Percentiles rank a stretch among this genome's conserved stretches.
phyloP scores from a whole-genome alignment of 345 rosid genomes.

The Citrus cavaleriei region DNA sequence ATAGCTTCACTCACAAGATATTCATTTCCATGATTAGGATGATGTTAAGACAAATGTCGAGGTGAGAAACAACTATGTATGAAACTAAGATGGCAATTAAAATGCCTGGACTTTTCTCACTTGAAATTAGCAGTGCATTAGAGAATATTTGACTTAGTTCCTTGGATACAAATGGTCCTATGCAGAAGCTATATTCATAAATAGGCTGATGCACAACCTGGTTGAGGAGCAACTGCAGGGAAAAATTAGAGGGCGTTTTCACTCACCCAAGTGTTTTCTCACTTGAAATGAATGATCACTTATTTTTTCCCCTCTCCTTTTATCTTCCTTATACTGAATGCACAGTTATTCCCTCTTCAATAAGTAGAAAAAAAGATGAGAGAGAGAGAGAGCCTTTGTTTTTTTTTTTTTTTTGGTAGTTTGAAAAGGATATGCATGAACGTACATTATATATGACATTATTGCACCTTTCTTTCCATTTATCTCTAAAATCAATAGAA shows the following conservation, averaged over 20 bases:
- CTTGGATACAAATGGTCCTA: background rate
- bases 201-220: background rate
- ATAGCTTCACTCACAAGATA: background rate
- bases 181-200: background rate
- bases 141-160: background rate
- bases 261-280: background rate
- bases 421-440: background rate
- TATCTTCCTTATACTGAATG: background rate
- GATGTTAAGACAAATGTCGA: background rate
- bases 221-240: background rate
- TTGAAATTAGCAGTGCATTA: background rate
- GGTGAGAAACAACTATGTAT: background rate
- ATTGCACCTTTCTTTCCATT: background rate
- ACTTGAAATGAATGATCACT: background rate
- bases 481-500: background rate
- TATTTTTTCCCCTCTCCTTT: background rate
- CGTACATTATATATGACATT: background rate
- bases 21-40: background rate
- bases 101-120: background rate
- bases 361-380: background rate
- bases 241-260: background rate
- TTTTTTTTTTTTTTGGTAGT: background rate
- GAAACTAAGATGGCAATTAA: background rate
- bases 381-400: too few species aligned
- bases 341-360: background rate